Conservation (phyloP, 495 filamentous ascomycete genomes). For the Penicillium simplicissimum region DNA sequence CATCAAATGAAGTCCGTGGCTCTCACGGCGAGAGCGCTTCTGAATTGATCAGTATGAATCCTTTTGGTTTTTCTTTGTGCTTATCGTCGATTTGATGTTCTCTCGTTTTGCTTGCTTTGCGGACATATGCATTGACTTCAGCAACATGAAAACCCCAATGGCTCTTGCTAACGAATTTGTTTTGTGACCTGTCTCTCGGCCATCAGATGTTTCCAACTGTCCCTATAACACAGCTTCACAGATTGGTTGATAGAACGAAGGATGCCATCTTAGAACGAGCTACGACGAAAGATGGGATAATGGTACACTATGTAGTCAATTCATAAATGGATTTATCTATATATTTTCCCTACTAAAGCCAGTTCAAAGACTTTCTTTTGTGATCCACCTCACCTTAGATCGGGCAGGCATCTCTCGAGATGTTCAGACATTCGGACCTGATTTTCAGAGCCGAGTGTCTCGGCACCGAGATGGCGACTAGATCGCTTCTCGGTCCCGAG, state of each 20-base stretch:
- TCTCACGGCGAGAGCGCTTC: background rate
- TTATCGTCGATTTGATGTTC: background rate
- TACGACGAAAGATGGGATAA: background rate
- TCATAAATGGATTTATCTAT: background rate
- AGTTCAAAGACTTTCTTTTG: background rate
- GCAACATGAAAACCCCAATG: background rate
- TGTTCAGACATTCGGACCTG: background rate
- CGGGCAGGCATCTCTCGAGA: background rate
- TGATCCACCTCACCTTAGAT: background rate
- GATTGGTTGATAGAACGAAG: background rate
- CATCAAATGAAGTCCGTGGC: background rate
- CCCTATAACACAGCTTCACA: background rate
- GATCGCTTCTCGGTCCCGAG: background rate
- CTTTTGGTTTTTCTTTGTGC: background rate
- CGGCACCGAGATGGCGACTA: background rate
- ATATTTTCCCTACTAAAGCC: background rate
- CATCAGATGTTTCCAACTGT: background rate
- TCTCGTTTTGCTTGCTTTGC: background rate
- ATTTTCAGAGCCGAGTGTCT: background rate
- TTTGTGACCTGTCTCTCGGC: background rate
- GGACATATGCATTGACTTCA: background rate
- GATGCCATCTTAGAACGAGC: background rate
- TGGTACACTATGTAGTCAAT: background rate
- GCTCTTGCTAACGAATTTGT: background rate
- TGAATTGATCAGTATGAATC: background rate